phyloP scores from a whole-genome alignment of 495 filamentous ascomycete genomes.

The Penicillium canariense region DNA sequence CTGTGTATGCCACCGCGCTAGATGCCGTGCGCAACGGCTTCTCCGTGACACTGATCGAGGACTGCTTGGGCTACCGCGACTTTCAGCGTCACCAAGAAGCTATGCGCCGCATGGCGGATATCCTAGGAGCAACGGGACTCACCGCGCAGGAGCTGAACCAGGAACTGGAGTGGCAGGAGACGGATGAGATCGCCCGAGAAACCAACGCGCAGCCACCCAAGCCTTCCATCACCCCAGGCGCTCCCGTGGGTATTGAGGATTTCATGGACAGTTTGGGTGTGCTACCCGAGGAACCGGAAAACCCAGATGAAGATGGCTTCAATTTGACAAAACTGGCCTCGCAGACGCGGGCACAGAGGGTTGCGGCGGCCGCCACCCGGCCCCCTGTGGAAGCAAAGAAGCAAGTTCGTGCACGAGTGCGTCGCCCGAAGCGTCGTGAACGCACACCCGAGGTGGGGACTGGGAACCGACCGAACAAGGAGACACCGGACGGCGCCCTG shows the following conservation, averaged over 20 bases:
- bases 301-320: conserved; percentile 19
- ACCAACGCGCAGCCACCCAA: conserved; percentile 13
- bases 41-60: conserved; percentile 78
- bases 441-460: conserved; percentile 20
- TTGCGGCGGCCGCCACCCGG: conserved; percentile 6
- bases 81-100: conserved; percentile 71
- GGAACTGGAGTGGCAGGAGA: conserved; percentile 48
- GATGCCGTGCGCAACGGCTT: conserved; percentile 88
- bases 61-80: conserved; percentile 84
- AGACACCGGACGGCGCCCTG: conserved; percentile 46
- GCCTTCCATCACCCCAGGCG: conserved; percentile 15
- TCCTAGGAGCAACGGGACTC: conserved; percentile 68
- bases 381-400: conserved; percentile 18
- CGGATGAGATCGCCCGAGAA: conserved; percentile 38
- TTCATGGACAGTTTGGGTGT: conserved; percentile 40
- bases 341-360: conserved; percentile 15
- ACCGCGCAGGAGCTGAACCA: conserved; percentile 58
- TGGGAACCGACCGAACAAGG: not conserved
- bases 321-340: conserved; percentile 25
- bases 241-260: conserved; percentile 33
- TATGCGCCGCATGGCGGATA: conserved; percentile 69
- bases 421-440: conserved; percentile 34
- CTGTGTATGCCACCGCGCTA: conserved; percentile 87
- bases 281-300: conserved; percentile 16
- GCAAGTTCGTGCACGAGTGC: conserved; percentile 28